These are phyloP conservation scores for Suhomyces vadensis DNA, from an alignment of 805 yeast species.

Conservation along the genomic window DNA sequence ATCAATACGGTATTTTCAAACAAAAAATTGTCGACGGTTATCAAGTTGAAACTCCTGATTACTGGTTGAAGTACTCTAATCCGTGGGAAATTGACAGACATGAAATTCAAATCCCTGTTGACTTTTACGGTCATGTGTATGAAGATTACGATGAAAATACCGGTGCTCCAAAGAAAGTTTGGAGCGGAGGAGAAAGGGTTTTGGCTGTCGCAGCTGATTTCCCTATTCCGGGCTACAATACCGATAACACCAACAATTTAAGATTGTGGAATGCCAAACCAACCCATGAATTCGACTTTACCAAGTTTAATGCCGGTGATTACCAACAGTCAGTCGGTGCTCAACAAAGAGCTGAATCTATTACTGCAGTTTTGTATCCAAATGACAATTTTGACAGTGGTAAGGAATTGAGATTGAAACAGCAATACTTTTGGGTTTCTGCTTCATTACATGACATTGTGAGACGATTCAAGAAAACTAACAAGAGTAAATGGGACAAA, in stretches of 20 bases:
- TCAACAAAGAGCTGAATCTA: slow-evolving; percentile 88
- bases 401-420: slow-evolving; percentile 88
- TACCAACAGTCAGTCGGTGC: slow-evolving; percentile 78
- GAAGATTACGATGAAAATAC: slow-evolving; percentile 54
- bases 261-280: slow-evolving; percentile 91
- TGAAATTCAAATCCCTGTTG: slow-evolving; percentile 87
- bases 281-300: slow-evolving; percentile 86
- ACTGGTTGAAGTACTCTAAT: slow-evolving; percentile 85
- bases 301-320: slow-evolving; percentile 89
- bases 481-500: slow-evolving; percentile 71
- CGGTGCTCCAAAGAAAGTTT: slow-evolving; percentile 58
- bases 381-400: slow-evolving; percentile 91
- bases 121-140: slow-evolving; percentile 81
- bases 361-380: slow-evolving; percentile 90
- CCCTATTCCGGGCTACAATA: slow-evolving; percentile 89
- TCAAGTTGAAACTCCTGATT: slow-evolving; percentile 93
- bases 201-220: slow-evolving; percentile 88
- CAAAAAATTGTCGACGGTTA: slow-evolving; percentile 89
- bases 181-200: slow-evolving; percentile 90
- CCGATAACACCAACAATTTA: slow-evolving; percentile 81
- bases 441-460: slow-evolving; percentile 90
- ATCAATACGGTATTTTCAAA: slow-evolving; percentile 90
- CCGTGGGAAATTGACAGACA: slow-evolving; percentile 92
- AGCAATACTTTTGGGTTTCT: slow-evolving; percentile 96
- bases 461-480: slow-evolving; percentile 80